Percentiles rank a stretch among this genome's conserved stretches.
These are phyloP conservation scores for Eimeria sp. DNA, from an alignment of 169 alveolate genomes.

Conservation along the genomic window DNA sequence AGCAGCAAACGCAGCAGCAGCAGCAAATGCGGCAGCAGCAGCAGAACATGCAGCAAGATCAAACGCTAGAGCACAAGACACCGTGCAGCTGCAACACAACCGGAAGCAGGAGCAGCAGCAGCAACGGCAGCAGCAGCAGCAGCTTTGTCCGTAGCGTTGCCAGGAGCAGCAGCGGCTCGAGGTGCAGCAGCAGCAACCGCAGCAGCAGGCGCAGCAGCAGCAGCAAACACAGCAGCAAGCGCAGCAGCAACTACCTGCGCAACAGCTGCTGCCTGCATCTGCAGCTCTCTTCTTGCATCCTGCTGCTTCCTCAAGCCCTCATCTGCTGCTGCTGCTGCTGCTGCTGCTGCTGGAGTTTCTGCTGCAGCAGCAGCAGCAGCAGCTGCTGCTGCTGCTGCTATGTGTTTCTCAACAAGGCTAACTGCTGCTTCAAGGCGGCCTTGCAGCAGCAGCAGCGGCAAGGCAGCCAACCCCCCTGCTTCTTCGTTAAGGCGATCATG, in stretches of 20 bases:
- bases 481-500: slow-evolving; percentile 16
- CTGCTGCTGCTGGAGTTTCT: not conserved
- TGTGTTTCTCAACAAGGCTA: slow-evolving; percentile 4
- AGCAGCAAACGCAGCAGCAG: slow-evolving; percentile 19
- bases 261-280: slow-evolving; percentile 29
- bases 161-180: not conserved
- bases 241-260: slow-evolving; percentile 24
- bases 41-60: too few relatives aligned
- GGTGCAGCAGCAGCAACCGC: slow-evolving; percentile 13
- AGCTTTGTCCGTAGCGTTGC: too few relatives aligned
- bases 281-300: slow-evolving; percentile 15
- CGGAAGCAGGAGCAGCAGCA: not conserved
- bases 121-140: not conserved
- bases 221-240: not conserved
- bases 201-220: not conserved
- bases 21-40: not conserved
- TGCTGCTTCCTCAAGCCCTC: not conserved
- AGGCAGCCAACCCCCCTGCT: not conserved
- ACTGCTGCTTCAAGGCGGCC: slow-evolving; percentile 68
- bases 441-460: slow-evolving; percentile 70
- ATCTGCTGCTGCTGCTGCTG: slow-evolving; percentile 1
- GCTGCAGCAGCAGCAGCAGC: too few relatives aligned
- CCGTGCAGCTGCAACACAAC: not conserved
- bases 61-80: not conserved
- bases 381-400: slow-evolving; percentile 35